Evolutionary conservation across 2,329 filamentous ascomycete species (phyloP), one percentile per base, ranked within the genome.

Genomic region (Hypoxylon sp.): DNA sequence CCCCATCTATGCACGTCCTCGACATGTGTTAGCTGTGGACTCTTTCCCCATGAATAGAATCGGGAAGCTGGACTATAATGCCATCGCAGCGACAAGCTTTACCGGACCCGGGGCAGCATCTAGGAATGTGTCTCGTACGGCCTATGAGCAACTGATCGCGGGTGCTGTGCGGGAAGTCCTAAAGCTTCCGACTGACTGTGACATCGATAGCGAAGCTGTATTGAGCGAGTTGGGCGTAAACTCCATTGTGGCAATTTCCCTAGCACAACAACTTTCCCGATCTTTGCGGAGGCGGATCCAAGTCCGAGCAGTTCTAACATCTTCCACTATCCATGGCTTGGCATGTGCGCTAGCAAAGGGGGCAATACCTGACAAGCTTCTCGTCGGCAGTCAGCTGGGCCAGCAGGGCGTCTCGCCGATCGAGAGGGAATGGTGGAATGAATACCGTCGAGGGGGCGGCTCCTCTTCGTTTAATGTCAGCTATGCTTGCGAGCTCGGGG

Each of bases 41-140:
- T 37, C 56, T 13, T 68, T 76, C 15, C 74, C 73, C 7, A 65
- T 65, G 54, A 75, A 72, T 1, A 23, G 50, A 5, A 59, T 61
- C 21, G 70, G 71, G 2, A 76, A 76, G 52, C 41, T 73, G 0
- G 71, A 76, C 55, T 73, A 74, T 53, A 71, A 68, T 17, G 63
- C 59, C 13, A 62, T 75, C 13, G 3, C 27, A 3, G 26, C 27
- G 33, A 20, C 33, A 18, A 17, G 40, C 11, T 33, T 35, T 13
- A 13, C 10, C 15, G 27, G 3, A 8, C 4, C 13, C 27, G 3
- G 13, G 3, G 8, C 9, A 3, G 13, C 4, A 29, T 3, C 27
- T 3, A 5, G 9, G 27, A 11, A 7, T 11, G 5, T 29, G 13
- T 29, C 27, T n/a, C n/a, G n/a, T n/a, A n/a, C n/a, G n/a, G n/a